phyloP scores from a whole-genome alignment of 2,329 filamentous ascomycete species.

The Alternaria sp. region DNA sequence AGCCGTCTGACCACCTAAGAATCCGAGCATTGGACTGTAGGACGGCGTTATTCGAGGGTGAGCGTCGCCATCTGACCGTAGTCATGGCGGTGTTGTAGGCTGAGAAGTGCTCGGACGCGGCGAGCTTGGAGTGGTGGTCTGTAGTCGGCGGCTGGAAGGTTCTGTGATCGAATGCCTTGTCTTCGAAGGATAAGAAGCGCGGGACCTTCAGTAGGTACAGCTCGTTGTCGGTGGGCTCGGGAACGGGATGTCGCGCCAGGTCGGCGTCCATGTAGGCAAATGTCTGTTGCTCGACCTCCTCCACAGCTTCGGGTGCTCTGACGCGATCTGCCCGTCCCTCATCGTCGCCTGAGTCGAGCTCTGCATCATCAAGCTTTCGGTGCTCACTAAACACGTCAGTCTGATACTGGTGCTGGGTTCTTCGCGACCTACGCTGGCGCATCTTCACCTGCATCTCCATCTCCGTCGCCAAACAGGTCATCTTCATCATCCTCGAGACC shows the following conservation, averaged over 20 bases:
- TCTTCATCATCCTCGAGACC: constrained; percentile 48
- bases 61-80: constrained; percentile 72
- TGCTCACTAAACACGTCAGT: constrained; percentile 41
- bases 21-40: constrained; percentile 78
- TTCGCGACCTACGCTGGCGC: constrained; percentile 35
- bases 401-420: constrained; percentile 31
- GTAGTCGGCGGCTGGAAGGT: constrained; percentile 69
- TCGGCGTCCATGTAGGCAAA: constrained; percentile 67
- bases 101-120: constrained; percentile 59
- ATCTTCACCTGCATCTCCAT: constrained; percentile 23
- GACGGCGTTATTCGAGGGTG: constrained; percentile 67
- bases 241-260: constrained; percentile 72
- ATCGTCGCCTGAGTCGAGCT: constrained; percentile 68
- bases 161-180: constrained; percentile 69
- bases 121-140: constrained; percentile 60
- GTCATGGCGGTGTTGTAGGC: constrained; percentile 70
- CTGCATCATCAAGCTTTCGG: constrained; percentile 66
- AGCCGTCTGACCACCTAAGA: constrained; percentile 81
- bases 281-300: constrained; percentile 62
- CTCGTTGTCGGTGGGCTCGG: constrained; percentile 73
- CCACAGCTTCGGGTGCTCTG: constrained; percentile 51
- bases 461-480: constrained; percentile 57
- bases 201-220: constrained; percentile 77
- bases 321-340: constrained; percentile 68
- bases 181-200: constrained; percentile 73